Evolutionary conservation across 208 protist genomes (phyloP), one percentile per base, ranked within the genome.

Genomic region (Acanthamoeba culbertsoni): DNA sequence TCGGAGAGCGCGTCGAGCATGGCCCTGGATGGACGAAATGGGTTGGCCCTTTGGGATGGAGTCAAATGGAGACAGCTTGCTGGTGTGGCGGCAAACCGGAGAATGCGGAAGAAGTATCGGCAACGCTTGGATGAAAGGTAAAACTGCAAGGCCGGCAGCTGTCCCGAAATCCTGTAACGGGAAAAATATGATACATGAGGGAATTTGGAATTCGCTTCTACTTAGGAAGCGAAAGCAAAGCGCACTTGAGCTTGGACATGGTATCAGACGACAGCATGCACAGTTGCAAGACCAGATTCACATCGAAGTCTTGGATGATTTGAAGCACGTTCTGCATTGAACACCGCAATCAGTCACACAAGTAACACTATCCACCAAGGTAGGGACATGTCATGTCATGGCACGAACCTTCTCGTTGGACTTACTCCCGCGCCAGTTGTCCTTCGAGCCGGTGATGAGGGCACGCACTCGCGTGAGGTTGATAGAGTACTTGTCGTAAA

Each of bases 251-350:
- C 53, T 89, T 89, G 46, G 82, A 65, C 28, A 89, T 31, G 0
- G 82, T 65, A 23, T 89, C 82, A 7, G 82, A 89, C 23, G 46
- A 48, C 53, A 89, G 26, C 55, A 65, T 65, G 82, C 82, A 89
- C 20, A 89, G 53, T 33, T 89, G 82, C 6, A 89, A 26, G 4
- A 59, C 46, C 55, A 89, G 42, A 26, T 89, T 89, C 31, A 89
- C 82, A 12, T 89, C 53, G 45, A 89, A 89, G 55, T 65, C 55
- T 65, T 59, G 82, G 14, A 89, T 89, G 26, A 89, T 89, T 89
- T 89, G 82, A 12, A 89, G 46, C 2, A 59, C 53, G 18, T 45
- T 89, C 73, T 84, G 45, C 28, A 68, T 33, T 4, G n/a, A 37
- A n/a, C n/a, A n/a, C n/a, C n/a, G n/a, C n/a, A n/a, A n/a, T n/a